phyloP scores from a whole-genome alignment of 441 rosid species.

The Erodium texanum region DNA sequence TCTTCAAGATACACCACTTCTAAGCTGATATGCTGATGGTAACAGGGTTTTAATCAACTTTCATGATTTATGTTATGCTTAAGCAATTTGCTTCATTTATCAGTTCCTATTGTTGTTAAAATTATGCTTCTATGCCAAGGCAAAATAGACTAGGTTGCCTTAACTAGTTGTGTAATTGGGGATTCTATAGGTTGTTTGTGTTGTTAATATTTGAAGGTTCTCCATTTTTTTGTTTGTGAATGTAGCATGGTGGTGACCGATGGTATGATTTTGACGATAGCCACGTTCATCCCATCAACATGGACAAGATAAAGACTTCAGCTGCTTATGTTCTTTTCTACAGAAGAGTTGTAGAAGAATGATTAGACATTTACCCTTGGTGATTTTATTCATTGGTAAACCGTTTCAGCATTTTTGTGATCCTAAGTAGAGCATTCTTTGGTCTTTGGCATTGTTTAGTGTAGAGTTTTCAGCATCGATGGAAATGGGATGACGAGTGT shows the following conservation, averaged over 20 bases:
- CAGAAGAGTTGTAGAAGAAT: constrained; percentile 61
- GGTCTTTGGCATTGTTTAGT: constrained; percentile 22
- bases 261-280: constrained; percentile 97
- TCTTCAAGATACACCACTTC: not conserved
- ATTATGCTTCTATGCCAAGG: constrained; percentile 1
- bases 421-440: constrained; percentile 28
- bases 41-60: not conserved
- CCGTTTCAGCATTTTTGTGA: constrained; percentile 15
- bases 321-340: constrained; percentile 97
- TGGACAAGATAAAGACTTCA: constrained; percentile 80
- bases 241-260: constrained; percentile 80
- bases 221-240: constrained; percentile 9
- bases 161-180: not conserved
- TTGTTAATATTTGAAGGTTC: too few species aligned
- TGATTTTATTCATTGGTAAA: not conserved
- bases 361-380: constrained; percentile 18
- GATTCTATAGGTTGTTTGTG: too few species aligned
- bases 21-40: not conserved
- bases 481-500: constrained; percentile 14
- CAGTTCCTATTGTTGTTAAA: not conserved
- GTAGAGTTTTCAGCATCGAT: constrained; percentile 4
- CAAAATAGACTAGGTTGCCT: not conserved
- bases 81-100: not conserved
- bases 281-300: constrained; percentile 56
- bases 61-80: not conserved